Conservation (phyloP, 345 rosid genomes). For the Gossypium anomalum region DNA sequence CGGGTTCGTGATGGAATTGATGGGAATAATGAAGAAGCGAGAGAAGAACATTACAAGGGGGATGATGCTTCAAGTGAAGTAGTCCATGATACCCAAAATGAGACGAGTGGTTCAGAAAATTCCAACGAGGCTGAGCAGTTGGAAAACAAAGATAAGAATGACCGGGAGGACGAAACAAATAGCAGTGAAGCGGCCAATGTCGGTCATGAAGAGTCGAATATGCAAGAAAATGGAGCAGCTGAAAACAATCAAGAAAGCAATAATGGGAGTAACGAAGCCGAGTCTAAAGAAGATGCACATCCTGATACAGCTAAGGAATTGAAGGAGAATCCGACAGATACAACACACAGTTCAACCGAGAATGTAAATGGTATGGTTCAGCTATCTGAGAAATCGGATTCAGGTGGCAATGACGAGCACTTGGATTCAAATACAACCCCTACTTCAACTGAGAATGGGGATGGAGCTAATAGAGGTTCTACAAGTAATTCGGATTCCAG, state of each 20-base stretch:
- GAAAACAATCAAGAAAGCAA: constrained; percentile 28
- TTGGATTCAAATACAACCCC: constrained; percentile 29
- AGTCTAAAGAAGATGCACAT: constrained; percentile 13
- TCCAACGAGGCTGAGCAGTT: constrained; percentile 27
- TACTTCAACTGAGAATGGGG: constrained; percentile 27
- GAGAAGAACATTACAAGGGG: constrained; percentile 63
- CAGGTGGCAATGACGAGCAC: constrained; percentile 28
- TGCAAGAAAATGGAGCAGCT: constrained; percentile 20
- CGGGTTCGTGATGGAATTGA: constrained; percentile 44
- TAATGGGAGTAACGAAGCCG: constrained; percentile 21
- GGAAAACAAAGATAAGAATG: constrained; percentile 33
- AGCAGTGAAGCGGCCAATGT: constrained; percentile 14
- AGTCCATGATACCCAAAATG: constrained; percentile 39
- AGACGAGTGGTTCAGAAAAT: constrained; percentile 22
- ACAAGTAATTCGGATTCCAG: constrained; percentile 24
- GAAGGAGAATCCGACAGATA: constrained; percentile 9
- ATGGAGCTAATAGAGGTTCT: constrained; percentile 29
- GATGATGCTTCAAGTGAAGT: constrained; percentile 72
- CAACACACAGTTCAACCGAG: background rate
- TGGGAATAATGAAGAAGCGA: constrained; percentile 39
- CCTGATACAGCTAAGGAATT: constrained; percentile 20
- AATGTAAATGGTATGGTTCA: constrained; percentile 18
- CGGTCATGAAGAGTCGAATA: constrained; percentile 23
- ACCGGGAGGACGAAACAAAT: constrained; percentile 15
- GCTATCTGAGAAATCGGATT: constrained; percentile 36